Conservation (phyloP, 2,329 filamentous ascomycete genomes). For the Fusarium agapanthi region DNA sequence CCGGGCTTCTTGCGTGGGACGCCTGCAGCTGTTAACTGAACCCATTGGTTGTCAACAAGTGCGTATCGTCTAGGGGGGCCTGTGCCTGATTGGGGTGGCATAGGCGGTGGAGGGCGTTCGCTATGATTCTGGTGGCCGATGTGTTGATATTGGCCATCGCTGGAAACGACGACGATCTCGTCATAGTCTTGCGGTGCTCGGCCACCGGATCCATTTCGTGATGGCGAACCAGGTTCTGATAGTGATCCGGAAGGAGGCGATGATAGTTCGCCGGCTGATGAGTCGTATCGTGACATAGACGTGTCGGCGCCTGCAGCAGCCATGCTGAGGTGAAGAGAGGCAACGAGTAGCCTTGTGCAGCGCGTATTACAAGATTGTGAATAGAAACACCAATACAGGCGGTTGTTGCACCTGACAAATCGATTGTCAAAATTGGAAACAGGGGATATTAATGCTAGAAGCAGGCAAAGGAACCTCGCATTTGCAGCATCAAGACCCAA, state of each 20-base stretch:
- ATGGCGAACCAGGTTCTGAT: conserved; percentile 59
- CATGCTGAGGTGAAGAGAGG: conserved; percentile 36
- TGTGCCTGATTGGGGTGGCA: conserved; percentile 33
- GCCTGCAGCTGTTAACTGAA: conserved; percentile 65
- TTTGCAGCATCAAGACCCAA: conserved; percentile 1
- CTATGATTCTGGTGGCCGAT: conserved; percentile 31
- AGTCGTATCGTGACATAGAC: conserved; percentile 55
- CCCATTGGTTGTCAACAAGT: conserved; percentile 52
- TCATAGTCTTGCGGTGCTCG: conserved; percentile 52
- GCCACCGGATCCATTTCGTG: conserved; percentile 45
- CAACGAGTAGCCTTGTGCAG: conserved; percentile 4
- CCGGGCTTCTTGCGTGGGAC: conserved; percentile 71
- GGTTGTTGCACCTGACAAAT: conserved; percentile 4
- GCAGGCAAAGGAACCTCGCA: conserved; percentile 3
- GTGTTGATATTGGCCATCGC: conserved; percentile 42
- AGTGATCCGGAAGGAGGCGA: conserved; percentile 61
- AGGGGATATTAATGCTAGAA: background rate
- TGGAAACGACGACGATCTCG: conserved; percentile 57
- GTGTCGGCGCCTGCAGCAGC: conserved; percentile 44
- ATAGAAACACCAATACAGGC: background rate
- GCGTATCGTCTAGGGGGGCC: conserved; percentile 46
- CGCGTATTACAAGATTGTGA: conserved; percentile 8
- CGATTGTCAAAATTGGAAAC: background rate
- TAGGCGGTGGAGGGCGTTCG: conserved; percentile 35
- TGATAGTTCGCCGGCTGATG: conserved; percentile 59